These are phyloP conservation scores for Pyrenophora seminiperda DNA, from an alignment of 2,329 filamentous ascomycete genomes.

Conservation along the genomic window DNA sequence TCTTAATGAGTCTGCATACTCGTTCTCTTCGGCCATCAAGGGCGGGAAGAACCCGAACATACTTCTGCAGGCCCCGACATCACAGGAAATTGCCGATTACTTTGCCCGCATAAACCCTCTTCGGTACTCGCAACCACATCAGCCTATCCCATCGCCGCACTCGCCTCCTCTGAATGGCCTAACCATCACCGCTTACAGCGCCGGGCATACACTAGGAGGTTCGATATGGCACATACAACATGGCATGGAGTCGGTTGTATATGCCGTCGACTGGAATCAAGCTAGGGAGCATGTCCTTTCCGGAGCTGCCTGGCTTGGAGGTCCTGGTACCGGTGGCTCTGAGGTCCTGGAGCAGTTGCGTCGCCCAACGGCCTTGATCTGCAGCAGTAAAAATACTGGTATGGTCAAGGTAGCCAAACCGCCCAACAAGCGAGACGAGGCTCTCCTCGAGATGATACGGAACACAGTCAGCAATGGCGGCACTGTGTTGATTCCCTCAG, in stretches of 20 bases:
- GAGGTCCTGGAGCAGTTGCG: slow-evolving; percentile 93
- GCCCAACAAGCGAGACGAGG: slow-evolving; percentile 81
- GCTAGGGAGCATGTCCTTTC: slow-evolving; percentile 94
- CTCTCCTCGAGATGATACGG: slow-evolving; percentile 78
- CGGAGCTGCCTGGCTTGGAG: slow-evolving; percentile 90
- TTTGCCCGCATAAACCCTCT: slow-evolving; percentile 89
- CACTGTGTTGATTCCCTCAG: slow-evolving; percentile 89
- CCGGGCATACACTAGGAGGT: slow-evolving; percentile 91
- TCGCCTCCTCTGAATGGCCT: slow-evolving; percentile 88
- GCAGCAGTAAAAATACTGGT: slow-evolving; percentile 82
- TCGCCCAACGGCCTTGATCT: slow-evolving; percentile 91
- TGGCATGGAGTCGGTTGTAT: slow-evolving; percentile 94
- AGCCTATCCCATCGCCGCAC: slow-evolving; percentile 83
- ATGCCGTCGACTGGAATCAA: slow-evolving; percentile 98
- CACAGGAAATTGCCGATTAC: slow-evolving; percentile 89
- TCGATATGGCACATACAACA: slow-evolving; percentile 99
- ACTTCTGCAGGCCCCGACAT: slow-evolving; percentile 71
- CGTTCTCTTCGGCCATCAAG: slow-evolving; percentile 59
- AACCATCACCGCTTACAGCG: slow-evolving; percentile 95
- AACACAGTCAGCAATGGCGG: slow-evolving; percentile 82
- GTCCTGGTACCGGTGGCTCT: slow-evolving; percentile 76
- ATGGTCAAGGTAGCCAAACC: slow-evolving; percentile 72
- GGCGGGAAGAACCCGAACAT: slow-evolving; percentile 54
- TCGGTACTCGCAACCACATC: slow-evolving; percentile 96
- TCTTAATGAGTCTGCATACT: slow-evolving; percentile 67